These are phyloP conservation scores for Serendipita sp. DNA, from an alignment of 768 basidiomycete genomes.

Conservation along the genomic window DNA sequence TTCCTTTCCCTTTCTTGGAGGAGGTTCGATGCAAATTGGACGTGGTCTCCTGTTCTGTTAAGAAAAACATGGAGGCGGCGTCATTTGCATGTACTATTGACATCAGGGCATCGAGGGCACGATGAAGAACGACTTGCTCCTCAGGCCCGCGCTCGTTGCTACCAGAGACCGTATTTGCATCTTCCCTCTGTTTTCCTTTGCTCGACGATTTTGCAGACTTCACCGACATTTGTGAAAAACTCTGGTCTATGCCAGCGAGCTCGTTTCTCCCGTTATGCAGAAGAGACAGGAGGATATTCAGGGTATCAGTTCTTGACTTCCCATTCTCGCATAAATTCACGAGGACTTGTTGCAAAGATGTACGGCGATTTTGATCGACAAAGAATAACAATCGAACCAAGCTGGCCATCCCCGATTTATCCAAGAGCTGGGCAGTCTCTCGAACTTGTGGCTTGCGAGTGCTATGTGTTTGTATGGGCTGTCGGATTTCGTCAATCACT, in stretches of 20 bases:
- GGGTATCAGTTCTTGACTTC: slow-evolving; percentile 78
- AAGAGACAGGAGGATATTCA: slow-evolving; percentile 87
- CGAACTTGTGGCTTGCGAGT: slow-evolving; percentile 45
- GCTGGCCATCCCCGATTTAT: slow-evolving; percentile 75
- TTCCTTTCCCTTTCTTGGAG: slow-evolving; percentile 86
- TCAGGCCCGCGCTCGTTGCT: slow-evolving; percentile 64
- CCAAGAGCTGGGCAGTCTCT: slow-evolving; percentile 86
- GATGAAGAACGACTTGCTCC: slow-evolving; percentile 67
- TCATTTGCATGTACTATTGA: slow-evolving; percentile 81
- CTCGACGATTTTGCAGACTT: slow-evolving; percentile 30
- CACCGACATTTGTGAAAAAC: slow-evolving; percentile 82
- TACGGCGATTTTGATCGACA: slow-evolving; percentile 81
- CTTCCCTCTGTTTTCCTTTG: slow-evolving; percentile 53
- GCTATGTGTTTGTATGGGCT: slow-evolving; percentile 8
- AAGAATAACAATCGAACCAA: slow-evolving; percentile 90
- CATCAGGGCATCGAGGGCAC: slow-evolving; percentile 80
- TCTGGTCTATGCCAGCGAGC: slow-evolving; percentile 79
- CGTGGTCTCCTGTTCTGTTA: slow-evolving; percentile 86
- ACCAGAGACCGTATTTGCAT: slow-evolving; percentile 17
- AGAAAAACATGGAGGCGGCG: slow-evolving; percentile 77
- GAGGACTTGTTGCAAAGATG: slow-evolving; percentile 71
- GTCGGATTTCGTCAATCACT: neutral
- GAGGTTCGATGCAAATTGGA: slow-evolving; percentile 51
- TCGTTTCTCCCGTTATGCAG: slow-evolving; percentile 93
- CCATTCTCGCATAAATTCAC: slow-evolving; percentile 93